Evolutionary conservation across 345 rosid genomes (phyloP).

Genomic region (Viola odorata): DNA sequence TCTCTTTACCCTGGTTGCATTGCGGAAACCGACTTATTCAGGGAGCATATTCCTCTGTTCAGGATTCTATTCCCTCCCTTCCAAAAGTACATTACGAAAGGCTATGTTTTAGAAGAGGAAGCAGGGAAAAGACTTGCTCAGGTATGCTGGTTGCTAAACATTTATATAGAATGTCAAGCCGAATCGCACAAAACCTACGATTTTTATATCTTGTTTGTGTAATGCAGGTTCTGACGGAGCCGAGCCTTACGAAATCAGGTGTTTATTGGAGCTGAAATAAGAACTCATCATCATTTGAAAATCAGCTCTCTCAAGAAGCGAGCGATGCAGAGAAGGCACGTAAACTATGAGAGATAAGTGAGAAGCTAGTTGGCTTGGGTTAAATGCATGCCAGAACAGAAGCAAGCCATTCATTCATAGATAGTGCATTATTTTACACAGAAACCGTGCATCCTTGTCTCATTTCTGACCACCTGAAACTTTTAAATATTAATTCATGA

Average conservation of each 20-base stretch:
- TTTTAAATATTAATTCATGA: too few species aligned
- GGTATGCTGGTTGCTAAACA: not conserved
- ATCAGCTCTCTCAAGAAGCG: conserved; percentile 85
- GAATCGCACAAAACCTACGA: not conserved
- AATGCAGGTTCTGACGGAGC: conserved; percentile 67
- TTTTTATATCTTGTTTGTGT: conserved; percentile 2
- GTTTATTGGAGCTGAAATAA: conserved; percentile 99
- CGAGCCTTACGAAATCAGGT: conserved; percentile 73
- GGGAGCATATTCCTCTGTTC: conserved; percentile 87
- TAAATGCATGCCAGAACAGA: conserved; percentile 15
- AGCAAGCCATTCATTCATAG: too few species aligned
- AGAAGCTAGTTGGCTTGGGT: conserved; percentile 87
- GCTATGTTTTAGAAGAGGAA: conserved; percentile 22
- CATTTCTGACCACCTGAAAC: too few species aligned
- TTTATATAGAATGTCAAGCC: not conserved
- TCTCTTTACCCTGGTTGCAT: conserved; percentile 97
- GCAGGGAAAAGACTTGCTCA: conserved; percentile 24
- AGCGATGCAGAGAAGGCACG: conserved; percentile 76
- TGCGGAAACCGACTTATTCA: conserved; percentile 88
- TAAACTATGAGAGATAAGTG: conserved; percentile 90
- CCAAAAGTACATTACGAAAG: conserved; percentile 26
- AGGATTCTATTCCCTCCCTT: conserved; percentile 25
- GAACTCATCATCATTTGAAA: conserved; percentile 81
- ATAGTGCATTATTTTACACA: too few species aligned
- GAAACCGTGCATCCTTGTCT: too few species aligned